phyloP scores from a whole-genome alignment of 2,329 filamentous ascomycete genomes.

The Leptographium galeiforme region DNA sequence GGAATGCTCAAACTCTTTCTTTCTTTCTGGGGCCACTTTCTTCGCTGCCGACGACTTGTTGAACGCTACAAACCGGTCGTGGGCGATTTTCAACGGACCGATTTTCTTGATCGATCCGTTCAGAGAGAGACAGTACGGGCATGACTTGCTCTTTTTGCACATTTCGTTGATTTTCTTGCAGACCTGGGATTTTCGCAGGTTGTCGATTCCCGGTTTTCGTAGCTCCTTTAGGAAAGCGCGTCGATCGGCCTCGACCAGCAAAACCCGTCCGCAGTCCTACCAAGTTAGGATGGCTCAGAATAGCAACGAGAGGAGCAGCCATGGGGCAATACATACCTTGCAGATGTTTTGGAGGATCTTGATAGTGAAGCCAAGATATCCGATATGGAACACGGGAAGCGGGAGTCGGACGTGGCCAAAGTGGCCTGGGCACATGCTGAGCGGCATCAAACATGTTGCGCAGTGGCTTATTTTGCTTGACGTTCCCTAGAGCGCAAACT shows the following conservation, averaged over 20 bases:
- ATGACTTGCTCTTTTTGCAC: slow-evolving; percentile 75
- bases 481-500: slow-evolving; percentile 42
- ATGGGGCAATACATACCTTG: slow-evolving; percentile 39
- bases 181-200: slow-evolving; percentile 68
- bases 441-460: slow-evolving; percentile 66
- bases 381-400: slow-evolving; percentile 87
- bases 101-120: slow-evolving; percentile 91
- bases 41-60: slow-evolving; percentile 78
- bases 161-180: slow-evolving; percentile 81
- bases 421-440: slow-evolving; percentile 83
- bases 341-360: slow-evolving; percentile 89
- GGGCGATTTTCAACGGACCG: slow-evolving; percentile 81
- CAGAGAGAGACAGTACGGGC: slow-evolving; percentile 64
- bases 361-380: slow-evolving; percentile 88
- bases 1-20: slow-evolving; percentile 73
- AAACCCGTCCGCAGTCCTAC: slow-evolving; percentile 65
- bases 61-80: slow-evolving; percentile 82
- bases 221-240: slow-evolving; percentile 67
- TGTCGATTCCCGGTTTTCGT: slow-evolving; percentile 71
- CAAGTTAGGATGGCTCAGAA: background rate
- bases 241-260: slow-evolving; percentile 70
- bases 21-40: slow-evolving; percentile 71
- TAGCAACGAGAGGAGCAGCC: too few relatives aligned
- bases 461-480: slow-evolving; percentile 73
- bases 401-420: slow-evolving; percentile 89